Evolutionary conservation across 2,329 filamentous ascomycete species (phyloP), one percentile per base, ranked within the genome.

Genomic region (Claviceps humidiphila): DNA sequence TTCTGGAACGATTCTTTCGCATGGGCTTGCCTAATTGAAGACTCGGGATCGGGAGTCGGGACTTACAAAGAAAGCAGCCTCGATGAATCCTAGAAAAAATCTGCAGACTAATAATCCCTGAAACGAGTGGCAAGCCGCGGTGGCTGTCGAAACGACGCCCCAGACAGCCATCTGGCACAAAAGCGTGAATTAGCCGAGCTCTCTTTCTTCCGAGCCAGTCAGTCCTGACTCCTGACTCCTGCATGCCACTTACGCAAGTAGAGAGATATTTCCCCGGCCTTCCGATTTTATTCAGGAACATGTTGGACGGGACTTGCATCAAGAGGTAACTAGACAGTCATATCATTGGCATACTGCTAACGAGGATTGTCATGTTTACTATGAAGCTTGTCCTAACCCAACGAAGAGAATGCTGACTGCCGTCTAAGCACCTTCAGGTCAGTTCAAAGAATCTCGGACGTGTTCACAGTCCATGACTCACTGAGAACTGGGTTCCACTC

Each of bases 321-420:
- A 76, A 59, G 16, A 76, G 63, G 55, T 75, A 75, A 5, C 69
- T 71, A 46, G 30, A 39, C 47, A 8, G 20, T 38, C 17, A 44
- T 48, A 26, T n/a, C 38, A 44, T 48, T 14, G 26, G 37, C 20
- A 3, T 22, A 40, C 17, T 13, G 3, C 17, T 13, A 13, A 8
- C n/a, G n/a, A 16, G 37, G 17, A 22, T 48, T 48, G 17, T 37
- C 17, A 14, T 48, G 17, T 37, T 13, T 4, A 38, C 14, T n/a
- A 16, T 34, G 5, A 24, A 26, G n/a, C 13, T 44, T n/a, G 49
- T 13, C 53, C 66, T 55, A 64, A 73, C 64, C 73, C 73, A 13
- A 76, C 72, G 51, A 76, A 77, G 41, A 77, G 64, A 51, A 77
- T 75, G 56, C 71, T 74, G 48, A 77, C 72, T 13, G 71, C 66